Evolutionary conservation across 2,329 filamentous ascomycete species (phyloP).

Genomic region (Talaromyces sp.): DNA sequence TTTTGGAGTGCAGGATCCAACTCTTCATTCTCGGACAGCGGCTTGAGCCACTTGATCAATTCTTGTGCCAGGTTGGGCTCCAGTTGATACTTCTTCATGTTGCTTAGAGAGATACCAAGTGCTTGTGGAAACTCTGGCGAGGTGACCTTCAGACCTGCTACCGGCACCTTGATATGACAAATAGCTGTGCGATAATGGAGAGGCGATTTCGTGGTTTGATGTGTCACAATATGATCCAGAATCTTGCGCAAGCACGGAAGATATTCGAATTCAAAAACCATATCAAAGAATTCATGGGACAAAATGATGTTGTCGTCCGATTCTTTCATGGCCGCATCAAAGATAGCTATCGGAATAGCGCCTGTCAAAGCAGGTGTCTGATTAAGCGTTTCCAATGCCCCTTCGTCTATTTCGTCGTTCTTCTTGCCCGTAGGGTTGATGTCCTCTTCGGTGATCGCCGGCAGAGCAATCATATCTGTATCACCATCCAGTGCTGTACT

Average conservation of each 20-base stretch:
- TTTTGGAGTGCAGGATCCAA: conserved; percentile 55
- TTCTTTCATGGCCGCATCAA: conserved; percentile 80
- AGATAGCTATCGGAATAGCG: conserved; percentile 91
- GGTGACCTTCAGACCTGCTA: conserved; percentile 62
- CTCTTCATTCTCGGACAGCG: conserved; percentile 45
- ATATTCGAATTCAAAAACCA: conserved; percentile 69
- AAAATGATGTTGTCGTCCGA: conserved; percentile 65
- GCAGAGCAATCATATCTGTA: conserved; percentile 58
- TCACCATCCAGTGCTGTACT: conserved; percentile 45
- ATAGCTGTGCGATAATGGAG: conserved; percentile 63
- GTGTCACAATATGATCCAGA: conserved; percentile 67
- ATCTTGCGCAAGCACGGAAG: conserved; percentile 66
- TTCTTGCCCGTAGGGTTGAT: conserved; percentile 55
- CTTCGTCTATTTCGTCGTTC: conserved; percentile 54
- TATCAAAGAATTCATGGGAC: conserved; percentile 74
- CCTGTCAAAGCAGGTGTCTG: conserved; percentile 81
- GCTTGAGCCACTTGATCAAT: conserved; percentile 51
- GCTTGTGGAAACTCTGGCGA: conserved; percentile 72
- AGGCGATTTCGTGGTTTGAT: conserved; percentile 61
- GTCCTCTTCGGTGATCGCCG: conserved; percentile 62
- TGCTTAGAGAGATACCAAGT: conserved; percentile 63
- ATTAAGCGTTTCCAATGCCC: conserved; percentile 62
- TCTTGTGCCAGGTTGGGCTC: conserved; percentile 46
- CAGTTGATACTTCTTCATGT: conserved; percentile 56
- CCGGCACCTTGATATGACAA: conserved; percentile 69